A percentile compares a stretch with the other conserved stretches of the same genome.
These are phyloP conservation scores for Termitomyces sp. DNA, from an alignment of 768 basidiomycete species.

Conservation along the genomic window DNA sequence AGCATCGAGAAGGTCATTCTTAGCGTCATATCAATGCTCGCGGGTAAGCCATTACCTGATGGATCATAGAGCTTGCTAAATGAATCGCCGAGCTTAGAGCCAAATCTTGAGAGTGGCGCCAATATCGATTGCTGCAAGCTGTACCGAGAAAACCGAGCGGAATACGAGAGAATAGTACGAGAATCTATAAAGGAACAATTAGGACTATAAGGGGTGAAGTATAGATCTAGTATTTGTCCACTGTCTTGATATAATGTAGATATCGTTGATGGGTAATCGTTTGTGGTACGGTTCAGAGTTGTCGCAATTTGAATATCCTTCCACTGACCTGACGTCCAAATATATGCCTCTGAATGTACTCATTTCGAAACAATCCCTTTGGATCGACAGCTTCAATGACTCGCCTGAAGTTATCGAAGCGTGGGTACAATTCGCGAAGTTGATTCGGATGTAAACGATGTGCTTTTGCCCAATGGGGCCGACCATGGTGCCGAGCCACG, in stretches of 20 bases:
- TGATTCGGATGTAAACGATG: constrained; percentile 66
- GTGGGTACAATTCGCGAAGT: constrained; percentile 72
- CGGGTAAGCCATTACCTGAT: constrained; percentile 49
- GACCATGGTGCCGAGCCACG: constrained; percentile 63
- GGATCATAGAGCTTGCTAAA: constrained; percentile 10
- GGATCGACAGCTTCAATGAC: constrained; percentile 74
- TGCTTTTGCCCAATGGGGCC: constrained; percentile 97
- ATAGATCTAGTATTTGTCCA: constrained; percentile 5
- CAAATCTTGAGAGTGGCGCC: constrained; percentile 95
- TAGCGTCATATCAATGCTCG: constrained; percentile 96
- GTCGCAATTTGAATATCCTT: constrained; percentile 37
- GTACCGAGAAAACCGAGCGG: constrained; percentile 83
- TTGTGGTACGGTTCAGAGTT: constrained; percentile 10
- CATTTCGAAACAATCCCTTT: constrained; percentile 75
- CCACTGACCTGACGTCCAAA: constrained; percentile 53
- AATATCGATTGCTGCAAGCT: constrained; percentile 98
- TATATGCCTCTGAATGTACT: constrained; percentile 86
- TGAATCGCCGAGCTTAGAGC: constrained; percentile 46
- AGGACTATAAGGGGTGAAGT: constrained; percentile 48
- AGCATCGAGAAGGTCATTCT: constrained; percentile 96
- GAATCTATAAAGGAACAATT: constrained; percentile 84
- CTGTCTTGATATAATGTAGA: constrained; percentile 12
- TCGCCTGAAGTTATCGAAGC: constrained; percentile 70
- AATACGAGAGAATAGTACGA: constrained; percentile 87
- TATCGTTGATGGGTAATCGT: constrained; percentile 1